Base-by-base conservation (phyloP, 257 asterid genomes). In the Sherardia arvensis region DNA sequence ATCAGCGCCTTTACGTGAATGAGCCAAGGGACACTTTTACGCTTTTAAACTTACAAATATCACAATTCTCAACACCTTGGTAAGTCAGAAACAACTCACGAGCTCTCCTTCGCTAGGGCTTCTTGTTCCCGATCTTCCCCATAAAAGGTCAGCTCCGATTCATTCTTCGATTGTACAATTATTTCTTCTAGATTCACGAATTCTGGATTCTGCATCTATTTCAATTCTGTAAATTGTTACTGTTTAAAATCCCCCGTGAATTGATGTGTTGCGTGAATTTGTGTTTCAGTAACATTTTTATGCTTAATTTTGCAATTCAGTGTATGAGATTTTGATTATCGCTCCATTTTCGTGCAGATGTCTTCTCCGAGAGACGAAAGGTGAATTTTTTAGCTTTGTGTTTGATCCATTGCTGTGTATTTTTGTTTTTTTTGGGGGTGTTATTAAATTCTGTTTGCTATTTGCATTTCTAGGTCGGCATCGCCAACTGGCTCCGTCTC, bases 381-480 rank as follows among this genome's bases (percentile, higher is more conserved):
- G 77, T 67, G 57, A 67, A 69, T 56, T 8, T 14, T n/a, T 9
- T 0, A 3, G 43, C 45, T 20, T 38, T 4, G 4, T 60, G 12
- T 7, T 40, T 17, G 12, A 23, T 8, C 14, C 27, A 38, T 15
- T 26, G 40, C 55, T 26, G 11, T 12, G 61, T 20, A n/a, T 49
- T 5, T 21, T 15, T 10, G 17, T 58, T 22, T 45, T 4, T 27
- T 67, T 17, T 53, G 33, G 47, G 14, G 47, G 25, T 56, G 53
- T 47, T 56, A 4, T 32, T 14, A 26, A 20, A 0, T 55, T 15
- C 49, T 43, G 4, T n/a, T 17, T 29, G 20, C 49, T 43, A 4
- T n/a, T 17, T 29, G n/a, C 34, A 47, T 57, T 65, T 20, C 27
- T 64, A 70, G 79, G 79, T 71, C 79, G 57, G 66, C 53, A 56